phyloP scores from a whole-genome alignment of 2,329 filamentous ascomycete genomes.

The Calonectria honghensis region DNA sequence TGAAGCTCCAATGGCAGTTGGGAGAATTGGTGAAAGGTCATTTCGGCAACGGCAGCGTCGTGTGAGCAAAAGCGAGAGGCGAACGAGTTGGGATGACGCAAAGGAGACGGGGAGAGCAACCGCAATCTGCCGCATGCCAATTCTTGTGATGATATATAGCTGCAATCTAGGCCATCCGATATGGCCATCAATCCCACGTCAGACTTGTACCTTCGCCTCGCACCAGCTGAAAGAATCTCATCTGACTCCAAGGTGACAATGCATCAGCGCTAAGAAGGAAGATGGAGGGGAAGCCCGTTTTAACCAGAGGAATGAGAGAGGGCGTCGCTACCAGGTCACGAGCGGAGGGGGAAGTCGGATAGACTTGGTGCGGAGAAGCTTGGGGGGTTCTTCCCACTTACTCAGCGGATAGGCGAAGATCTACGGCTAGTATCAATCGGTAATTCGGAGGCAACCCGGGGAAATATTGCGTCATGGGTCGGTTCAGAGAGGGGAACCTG shows the following conservation, averaged over 20 bases:
- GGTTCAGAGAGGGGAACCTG: not conserved
- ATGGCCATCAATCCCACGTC: constrained; percentile 34
- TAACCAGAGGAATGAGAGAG: constrained; percentile 18
- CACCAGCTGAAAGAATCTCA: constrained; percentile 17
- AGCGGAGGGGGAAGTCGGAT: constrained; percentile 4
- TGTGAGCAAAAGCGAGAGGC: not conserved
- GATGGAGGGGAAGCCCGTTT: constrained; percentile 4
- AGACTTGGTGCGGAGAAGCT: constrained; percentile 35
- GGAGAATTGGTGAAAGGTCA: constrained; percentile 50
- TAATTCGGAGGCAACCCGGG: constrained; percentile 10
- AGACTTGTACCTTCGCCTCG: constrained; percentile 21
- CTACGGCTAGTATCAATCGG: constrained; percentile 24
- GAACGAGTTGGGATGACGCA: not conserved
- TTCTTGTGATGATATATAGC: constrained; percentile 12
- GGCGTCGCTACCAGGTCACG: constrained; percentile 26
- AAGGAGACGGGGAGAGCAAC: constrained; percentile 17
- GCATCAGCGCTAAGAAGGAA: constrained; percentile 27
- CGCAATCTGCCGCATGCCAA: not conserved
- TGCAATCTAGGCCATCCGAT: constrained; percentile 3
- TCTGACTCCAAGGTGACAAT: constrained; percentile 2
- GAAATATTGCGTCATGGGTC: constrained; percentile 4
- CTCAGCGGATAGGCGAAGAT: constrained; percentile 23
- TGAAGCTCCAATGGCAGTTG: constrained; percentile 51
- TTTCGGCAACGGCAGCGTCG: constrained; percentile 6
- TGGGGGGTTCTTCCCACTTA: not conserved